Base-by-base conservation (phyloP, 768 basidiomycete species). In the Crassisporium funariophilum region DNA sequence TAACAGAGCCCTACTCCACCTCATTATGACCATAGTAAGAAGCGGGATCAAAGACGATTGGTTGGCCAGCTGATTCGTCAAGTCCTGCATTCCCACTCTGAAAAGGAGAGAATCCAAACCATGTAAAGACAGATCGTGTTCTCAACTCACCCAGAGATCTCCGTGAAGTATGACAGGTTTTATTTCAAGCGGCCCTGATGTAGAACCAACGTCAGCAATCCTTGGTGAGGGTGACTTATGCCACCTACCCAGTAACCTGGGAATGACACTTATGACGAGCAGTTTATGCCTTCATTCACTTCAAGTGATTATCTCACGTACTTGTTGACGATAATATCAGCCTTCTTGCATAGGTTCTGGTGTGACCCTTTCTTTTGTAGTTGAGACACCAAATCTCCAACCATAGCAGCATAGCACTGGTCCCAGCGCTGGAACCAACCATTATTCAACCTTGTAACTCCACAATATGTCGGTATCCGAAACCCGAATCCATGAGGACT, bases 1-100 rank as follows among this genome's bases (percentile, higher is more conserved):
- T n/a, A n/a, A n/a, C n/a, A n/a, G n/a, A n/a, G 22, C 64, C 81
- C 66, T 55, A 91, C 89, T 91, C 89, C 11, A 84, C 83, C 67
- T 91, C 89, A 49, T 84, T 84, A 56, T 91, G 89, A 2, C 89
- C 89, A 54, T 78, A 91, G 58, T 82, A 87, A 4, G 86, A 86
- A 2, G 88, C 82, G 2, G 88, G 87, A 56, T 91, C 88, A 53
- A 82, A 91, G 33, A 91, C 83, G 1, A 88, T 67, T 0, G 89
- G 86, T 43, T 81, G 63, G 4, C 76, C 78, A 5, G 73, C 80
- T 17, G 47, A 43, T 27, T 57, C 60, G 49, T 88, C 83, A 17
- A 77, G 70, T 6, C 89, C 88, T 3, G 75, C 80, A 60, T 90
- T 91, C 5, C 88, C 88, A 47, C 83, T 86, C 88, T 89, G 24